phyloP scores from a whole-genome alignment of 176 grass and related monocot genomes.

The Neostapfia colusana region DNA sequence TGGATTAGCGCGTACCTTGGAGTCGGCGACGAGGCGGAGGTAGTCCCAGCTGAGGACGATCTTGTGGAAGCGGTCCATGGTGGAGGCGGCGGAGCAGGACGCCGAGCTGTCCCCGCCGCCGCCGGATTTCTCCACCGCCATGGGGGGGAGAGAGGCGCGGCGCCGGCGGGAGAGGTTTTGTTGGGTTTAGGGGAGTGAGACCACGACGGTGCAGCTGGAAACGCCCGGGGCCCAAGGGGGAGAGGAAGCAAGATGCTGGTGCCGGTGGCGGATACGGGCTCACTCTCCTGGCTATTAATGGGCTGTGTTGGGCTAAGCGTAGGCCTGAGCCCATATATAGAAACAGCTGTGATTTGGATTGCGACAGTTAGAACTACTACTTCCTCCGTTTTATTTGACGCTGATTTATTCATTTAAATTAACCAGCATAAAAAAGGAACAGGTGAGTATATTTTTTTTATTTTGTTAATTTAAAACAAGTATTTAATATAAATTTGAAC shows the following conservation, averaged over 20 bases:
- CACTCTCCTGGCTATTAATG: background rate
- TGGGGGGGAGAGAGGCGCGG: background rate
- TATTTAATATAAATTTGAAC: too few species aligned
- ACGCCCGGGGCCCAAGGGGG: too few species aligned
- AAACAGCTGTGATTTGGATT: too few species aligned
- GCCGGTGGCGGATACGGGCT: background rate
- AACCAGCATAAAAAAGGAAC: too few species aligned
- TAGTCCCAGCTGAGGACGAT: slow-evolving; percentile 96
- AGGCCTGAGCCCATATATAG: too few species aligned
- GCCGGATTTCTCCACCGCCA: slow-evolving; percentile 59
- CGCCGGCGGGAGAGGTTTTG: slow-evolving; percentile 15
- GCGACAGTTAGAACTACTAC: too few species aligned
- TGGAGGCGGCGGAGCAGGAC: slow-evolving; percentile 30
- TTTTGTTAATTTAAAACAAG: too few species aligned
- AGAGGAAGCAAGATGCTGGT: background rate
- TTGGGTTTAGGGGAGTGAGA: slow-evolving; percentile 32
- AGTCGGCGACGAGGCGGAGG: slow-evolving; percentile 62
- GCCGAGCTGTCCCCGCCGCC: slow-evolving; percentile 9
- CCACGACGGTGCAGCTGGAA: background rate
- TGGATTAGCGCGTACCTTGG: slow-evolving; percentile 40
- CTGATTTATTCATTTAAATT: too few species aligned
- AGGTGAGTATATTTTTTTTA: too few species aligned
- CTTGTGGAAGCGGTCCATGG: slow-evolving; percentile 66
- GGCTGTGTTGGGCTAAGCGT: background rate
- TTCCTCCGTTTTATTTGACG: too few species aligned